Percentiles rank a stretch among this genome's conserved stretches.
Conservation (phyloP, 345 rosid genomes). For the Arabis hirsuta region DNA sequence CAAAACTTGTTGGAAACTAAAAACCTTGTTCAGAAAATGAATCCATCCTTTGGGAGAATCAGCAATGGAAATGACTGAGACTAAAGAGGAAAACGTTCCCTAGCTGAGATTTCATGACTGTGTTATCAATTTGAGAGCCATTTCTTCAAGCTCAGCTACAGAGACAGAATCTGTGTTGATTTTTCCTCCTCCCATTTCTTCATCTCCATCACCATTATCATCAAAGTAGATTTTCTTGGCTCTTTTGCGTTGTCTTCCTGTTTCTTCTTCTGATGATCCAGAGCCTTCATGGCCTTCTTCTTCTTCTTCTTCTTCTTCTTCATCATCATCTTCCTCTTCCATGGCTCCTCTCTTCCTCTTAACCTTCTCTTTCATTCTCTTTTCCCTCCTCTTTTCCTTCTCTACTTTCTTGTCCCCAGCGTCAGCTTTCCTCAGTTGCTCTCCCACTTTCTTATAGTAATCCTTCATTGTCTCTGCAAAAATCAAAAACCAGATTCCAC, state of each 20-base stretch:
- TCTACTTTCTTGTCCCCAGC: conserved; percentile 80
- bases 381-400: conserved; percentile 70
- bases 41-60: too few relatives aligned
- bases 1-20: too few relatives aligned
- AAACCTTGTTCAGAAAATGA: too few relatives aligned
- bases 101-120: conserved; percentile 22
- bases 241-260: conserved; percentile 50
- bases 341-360: conserved; percentile 62
- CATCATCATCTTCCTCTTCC: conserved; percentile 49
- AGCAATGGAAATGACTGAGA: background rate
- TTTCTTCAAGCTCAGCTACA: conserved; percentile 78
- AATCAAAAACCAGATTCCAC: conserved; percentile 4
- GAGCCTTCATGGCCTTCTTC: conserved; percentile 54
- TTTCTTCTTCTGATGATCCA: conserved; percentile 53
- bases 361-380: conserved; percentile 67
- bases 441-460: conserved; percentile 71
- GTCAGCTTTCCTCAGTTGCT: conserved; percentile 73
- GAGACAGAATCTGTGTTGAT: conserved; percentile 56
- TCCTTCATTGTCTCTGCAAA: conserved; percentile 60
- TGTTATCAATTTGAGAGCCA: conserved; percentile 72
- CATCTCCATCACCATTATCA: conserved; percentile 42
- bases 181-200: conserved; percentile 24
- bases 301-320: conserved; percentile 53
- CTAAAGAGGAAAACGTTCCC: conserved; percentile 5
- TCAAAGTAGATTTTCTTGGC: conserved; percentile 58